Percentiles rank a stretch among this genome's conserved stretches.
These are phyloP conservation scores for Crithidia fasciculata DNA, from an alignment of 208 protist species.

Conservation along the genomic window DNA sequence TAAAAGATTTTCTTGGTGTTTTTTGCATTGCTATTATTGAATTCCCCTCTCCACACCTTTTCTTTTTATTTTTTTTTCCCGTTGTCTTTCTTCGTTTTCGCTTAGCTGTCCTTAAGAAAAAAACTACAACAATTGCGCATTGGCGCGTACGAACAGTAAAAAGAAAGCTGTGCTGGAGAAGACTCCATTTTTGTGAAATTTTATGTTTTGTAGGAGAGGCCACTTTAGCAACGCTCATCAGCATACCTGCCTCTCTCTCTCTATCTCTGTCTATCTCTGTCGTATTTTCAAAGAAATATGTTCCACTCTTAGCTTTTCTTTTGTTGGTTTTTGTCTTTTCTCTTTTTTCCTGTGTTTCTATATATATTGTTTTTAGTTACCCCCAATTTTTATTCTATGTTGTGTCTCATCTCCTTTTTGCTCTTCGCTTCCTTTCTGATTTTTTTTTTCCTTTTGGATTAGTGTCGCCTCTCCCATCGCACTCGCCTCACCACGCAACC, in stretches of 20 bases:
- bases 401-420: no score
- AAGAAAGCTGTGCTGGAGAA: background rate
- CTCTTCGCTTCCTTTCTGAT: no score
- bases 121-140: background rate
- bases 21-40: no score
- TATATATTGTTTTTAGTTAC: no score
- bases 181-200: background rate
- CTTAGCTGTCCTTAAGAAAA: constrained; percentile 2
- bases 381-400: no score
- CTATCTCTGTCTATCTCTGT: background rate
- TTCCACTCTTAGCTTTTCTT: constrained; percentile 20
- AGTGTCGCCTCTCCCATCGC: no score
- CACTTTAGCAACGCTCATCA: constrained; percentile 12
- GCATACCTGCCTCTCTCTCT: constrained; percentile 17
- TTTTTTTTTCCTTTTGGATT: no score
- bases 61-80: background rate
- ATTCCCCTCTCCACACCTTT: no score
- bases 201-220: background rate
- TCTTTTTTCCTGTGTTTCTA: constrained; percentile 3
- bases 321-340: constrained; percentile 15
- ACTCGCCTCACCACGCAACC: no score
- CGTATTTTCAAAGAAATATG: constrained; percentile 2
- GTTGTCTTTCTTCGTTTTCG: background rate
- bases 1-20: no score
- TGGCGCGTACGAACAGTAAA: constrained; percentile 10